Conservation (phyloP, 768 basidiomycete species). For the Lentinula raphanica region DNA sequence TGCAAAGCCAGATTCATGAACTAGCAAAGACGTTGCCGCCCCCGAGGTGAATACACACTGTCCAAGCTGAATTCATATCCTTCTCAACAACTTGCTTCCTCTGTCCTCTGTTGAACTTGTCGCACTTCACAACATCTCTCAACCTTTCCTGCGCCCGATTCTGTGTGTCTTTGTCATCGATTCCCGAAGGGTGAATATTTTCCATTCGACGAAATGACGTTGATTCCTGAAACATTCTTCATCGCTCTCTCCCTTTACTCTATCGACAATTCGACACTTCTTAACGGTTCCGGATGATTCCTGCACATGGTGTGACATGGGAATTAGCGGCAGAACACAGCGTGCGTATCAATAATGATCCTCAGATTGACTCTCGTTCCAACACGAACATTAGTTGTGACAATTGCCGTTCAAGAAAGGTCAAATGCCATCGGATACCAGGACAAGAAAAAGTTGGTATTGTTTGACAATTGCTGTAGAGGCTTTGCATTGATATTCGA, state of each 20-base stretch:
- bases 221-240: neutral
- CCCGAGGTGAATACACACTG: neutral
- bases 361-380: neutral
- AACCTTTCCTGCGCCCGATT: neutral
- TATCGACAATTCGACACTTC: neutral
- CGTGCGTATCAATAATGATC: neutral
- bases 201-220: neutral
- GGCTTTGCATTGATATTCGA: neutral
- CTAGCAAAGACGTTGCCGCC: slow-evolving; percentile 52
- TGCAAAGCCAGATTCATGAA: slow-evolving; percentile 81
- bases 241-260: neutral
- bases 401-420: slow-evolving; percentile 86
- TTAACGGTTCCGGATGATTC: neutral
- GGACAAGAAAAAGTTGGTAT: slow-evolving; percentile 72
- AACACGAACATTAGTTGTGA: slow-evolving; percentile 95
- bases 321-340: neutral
- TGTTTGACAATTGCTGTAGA: slow-evolving; percentile 12
- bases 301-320: neutral
- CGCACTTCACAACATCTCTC: neutral
- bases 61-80: neutral
- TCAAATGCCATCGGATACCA: slow-evolving; percentile 80
- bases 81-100: neutral
- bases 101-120: neutral
- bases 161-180: neutral
- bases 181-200: neutral